A percentile compares a stretch with the other conserved stretches of the same genome.
Conservation (phyloP, 768 basidiomycete genomes). For the Neoboletus magnificus region DNA sequence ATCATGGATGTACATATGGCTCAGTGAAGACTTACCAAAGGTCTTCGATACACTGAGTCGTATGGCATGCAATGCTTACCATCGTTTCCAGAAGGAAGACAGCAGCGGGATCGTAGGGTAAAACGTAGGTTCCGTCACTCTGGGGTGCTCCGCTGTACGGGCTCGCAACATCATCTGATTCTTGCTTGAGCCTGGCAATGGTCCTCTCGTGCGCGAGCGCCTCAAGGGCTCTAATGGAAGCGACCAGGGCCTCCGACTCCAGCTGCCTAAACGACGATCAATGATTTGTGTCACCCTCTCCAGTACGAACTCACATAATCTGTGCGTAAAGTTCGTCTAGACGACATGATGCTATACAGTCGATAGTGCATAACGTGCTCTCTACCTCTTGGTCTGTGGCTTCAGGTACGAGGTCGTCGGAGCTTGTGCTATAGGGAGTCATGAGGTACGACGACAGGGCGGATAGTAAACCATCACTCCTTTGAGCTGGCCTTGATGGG, state of each 20-base stretch:
- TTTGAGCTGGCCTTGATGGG: constrained; percentile 55
- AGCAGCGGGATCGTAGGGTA: constrained; percentile 94
- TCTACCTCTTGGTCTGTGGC: constrained; percentile 92
- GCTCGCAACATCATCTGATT: constrained; percentile 54
- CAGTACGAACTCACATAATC: constrained; percentile 66
- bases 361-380: constrained; percentile 90
- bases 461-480: constrained; percentile 85
- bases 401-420: constrained; percentile 76
- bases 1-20: background rate
- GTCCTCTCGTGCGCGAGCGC: constrained; percentile 89
- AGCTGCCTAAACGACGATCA: constrained; percentile 56
- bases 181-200: constrained; percentile 70
- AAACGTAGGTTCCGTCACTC: constrained; percentile 46
- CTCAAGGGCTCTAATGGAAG: constrained; percentile 83
- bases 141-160: constrained; percentile 33
- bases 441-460: constrained; percentile 94
- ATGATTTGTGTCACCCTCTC: background rate
- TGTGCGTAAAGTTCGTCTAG: constrained; percentile 93
- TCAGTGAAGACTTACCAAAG: constrained; percentile 61
- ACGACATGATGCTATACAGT: constrained; percentile 91
- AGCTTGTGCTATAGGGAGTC: constrained; percentile 81
- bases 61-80: constrained; percentile 82
- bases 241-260: constrained; percentile 73
- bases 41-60: constrained; percentile 77
- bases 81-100: constrained; percentile 94